Conservation (phyloP, 371 early-diverging fungal genomes). For the Mucor racemosus region DNA sequence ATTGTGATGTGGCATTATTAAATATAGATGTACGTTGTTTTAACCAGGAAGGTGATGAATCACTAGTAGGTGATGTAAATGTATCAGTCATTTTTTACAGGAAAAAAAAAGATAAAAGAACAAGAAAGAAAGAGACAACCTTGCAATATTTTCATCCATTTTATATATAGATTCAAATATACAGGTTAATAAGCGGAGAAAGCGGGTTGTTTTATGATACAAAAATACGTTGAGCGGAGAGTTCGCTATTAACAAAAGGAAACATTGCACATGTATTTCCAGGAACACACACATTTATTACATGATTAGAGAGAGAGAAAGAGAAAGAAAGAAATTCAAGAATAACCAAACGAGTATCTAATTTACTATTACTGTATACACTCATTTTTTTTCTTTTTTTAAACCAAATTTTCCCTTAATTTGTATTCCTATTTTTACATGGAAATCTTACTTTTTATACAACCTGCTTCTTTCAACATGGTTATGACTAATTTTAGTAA, state of each 20-base stretch:
- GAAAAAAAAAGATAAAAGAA: constrained; percentile 2
- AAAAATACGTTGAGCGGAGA: constrained; percentile 13
- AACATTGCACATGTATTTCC: constrained; percentile 25
- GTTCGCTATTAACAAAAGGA: constrained; percentile 11
- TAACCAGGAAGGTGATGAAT: constrained; percentile 17
- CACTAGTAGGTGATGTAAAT: background rate
- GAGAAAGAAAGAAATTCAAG: background rate
- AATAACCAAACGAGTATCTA: background rate
- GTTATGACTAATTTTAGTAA: background rate
- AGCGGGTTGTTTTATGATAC: constrained; percentile 1
- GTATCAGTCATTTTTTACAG: constrained; percentile 8
- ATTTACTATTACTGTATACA: too few species aligned
- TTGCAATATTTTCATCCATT: background rate
- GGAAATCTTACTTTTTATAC: background rate
- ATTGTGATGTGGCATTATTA: background rate
- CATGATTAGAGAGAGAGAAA: background rate
- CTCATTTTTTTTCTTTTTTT: too few species aligned
- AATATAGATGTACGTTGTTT: constrained; percentile 27
- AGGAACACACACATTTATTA: constrained; percentile 21
- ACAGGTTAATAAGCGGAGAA: constrained; percentile 19
- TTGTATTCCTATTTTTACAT: background rate
- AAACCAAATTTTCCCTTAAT: background rate
- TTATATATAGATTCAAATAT: constrained; percentile 6
- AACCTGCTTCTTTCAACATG: background rate
- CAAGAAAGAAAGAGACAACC: constrained; percentile 4